A percentile compares a stretch with the other conserved stretches of the same genome.
phyloP scores from a whole-genome alignment of 75 land plant genomes.

The Picea sitchensis region DNA sequence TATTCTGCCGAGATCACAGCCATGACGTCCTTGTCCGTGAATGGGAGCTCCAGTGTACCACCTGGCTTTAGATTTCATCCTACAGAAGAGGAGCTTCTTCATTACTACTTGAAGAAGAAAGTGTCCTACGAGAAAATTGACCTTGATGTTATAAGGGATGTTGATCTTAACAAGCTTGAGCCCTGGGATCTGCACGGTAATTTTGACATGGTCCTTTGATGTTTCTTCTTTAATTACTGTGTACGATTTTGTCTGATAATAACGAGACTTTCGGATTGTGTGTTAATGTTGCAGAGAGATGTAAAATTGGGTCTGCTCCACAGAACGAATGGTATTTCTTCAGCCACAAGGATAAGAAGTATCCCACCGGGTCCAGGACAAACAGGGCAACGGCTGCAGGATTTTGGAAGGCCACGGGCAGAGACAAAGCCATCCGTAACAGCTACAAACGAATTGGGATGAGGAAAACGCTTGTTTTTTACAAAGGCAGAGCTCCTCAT shows the following conservation, averaged over 20 bases:
- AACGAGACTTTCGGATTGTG: neutral
- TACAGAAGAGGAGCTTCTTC: slow-evolving; percentile 70
- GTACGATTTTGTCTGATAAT: neutral
- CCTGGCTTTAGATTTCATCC: slow-evolving; percentile 75
- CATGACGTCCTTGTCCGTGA: neutral
- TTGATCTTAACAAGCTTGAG: slow-evolving; percentile 69
- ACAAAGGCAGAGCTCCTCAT: slow-evolving; percentile 78
- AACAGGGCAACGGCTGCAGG: slow-evolving; percentile 72
- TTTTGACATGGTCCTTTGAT: neutral
- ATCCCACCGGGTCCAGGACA: slow-evolving; percentile 70
- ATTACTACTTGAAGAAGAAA: slow-evolving; percentile 74
- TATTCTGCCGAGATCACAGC: neutral
- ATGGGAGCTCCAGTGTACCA: slow-evolving; percentile 26
- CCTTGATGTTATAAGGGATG: slow-evolving; percentile 65
- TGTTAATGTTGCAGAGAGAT: slow-evolving; percentile 36
- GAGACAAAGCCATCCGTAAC: slow-evolving; percentile 71
- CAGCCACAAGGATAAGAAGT: slow-evolving; percentile 81
- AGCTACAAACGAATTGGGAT: slow-evolving; percentile 65
- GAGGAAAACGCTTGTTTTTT: slow-evolving; percentile 80
- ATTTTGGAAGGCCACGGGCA: slow-evolving; percentile 80
- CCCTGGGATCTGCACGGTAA: slow-evolving; percentile 81
- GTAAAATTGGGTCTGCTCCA: slow-evolving; percentile 70
- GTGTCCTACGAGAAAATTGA: slow-evolving; percentile 61
- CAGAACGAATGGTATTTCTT: slow-evolving; percentile 84
- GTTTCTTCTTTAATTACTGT: neutral